Evolutionary conservation across 2,329 filamentous ascomycete genomes (phyloP), one percentile per base, ranked within the genome.

Genomic region (Coniochaeta ligniaria): DNA sequence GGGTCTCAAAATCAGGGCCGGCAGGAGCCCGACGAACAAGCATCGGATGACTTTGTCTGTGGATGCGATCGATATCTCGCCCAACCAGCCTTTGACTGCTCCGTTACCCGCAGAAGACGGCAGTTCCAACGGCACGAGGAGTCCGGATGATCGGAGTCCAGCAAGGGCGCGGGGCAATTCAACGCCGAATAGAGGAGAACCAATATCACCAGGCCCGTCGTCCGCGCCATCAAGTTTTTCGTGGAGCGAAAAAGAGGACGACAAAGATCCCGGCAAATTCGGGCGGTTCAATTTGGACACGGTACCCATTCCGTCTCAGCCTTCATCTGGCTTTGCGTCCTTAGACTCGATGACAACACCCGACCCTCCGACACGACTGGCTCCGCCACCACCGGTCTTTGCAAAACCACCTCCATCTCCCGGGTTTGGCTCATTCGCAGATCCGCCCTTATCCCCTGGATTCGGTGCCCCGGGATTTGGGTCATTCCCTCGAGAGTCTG

Each of bases 181-280:
- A 2, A 83, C 80, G 3, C 78, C 83, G 0, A 77, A 74, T 47
- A 65, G 67, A 33, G 67, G 75, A 9, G 79, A 81, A 41, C 70
- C 78, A 3, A 78, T 86, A 22, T 83, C 83, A 1, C 82, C 85
- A 0, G 86, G 86, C 0, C 86, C 87, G 12, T 87, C 86, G 0
- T 89, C 87, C 1, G 87, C 87, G 2, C 87, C 87, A 0, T 84
- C 85, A 9, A 85, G 77, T 59, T 83, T 85, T 60, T 81, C 82
- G 1, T 89, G 85, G 84, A 76, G 77, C 9, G 77, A 81, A 61
- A 74, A 76, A 57, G 78, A 80, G 57, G 77, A 79, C 54, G 74
- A 76, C 35, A 69, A 71, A n/a, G 75, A 76, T 52, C 69, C 68
- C 6, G 73, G 73, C 33, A 75, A 71, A 35, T 72, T 73, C 56